Evolutionary conservation across 83 land plant genomes (phyloP), one percentile per base, ranked within the genome.

Genomic region (Picea engelmannii): DNA sequence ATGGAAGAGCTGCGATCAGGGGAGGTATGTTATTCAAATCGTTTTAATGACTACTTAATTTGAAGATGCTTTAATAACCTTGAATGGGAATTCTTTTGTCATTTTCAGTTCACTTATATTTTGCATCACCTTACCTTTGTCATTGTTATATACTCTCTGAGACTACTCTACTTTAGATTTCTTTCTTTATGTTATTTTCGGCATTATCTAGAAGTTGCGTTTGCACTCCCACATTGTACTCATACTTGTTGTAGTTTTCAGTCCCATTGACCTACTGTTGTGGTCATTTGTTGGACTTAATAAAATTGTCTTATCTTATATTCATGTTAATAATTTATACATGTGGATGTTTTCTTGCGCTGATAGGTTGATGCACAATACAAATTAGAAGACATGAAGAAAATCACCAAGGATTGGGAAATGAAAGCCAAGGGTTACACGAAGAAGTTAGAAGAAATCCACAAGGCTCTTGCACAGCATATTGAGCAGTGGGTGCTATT

Each of bases 311-410:
- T 31, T 31, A 31, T 31, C 31, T 31, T 31, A 69, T 38, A 20
- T 31, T 31, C 24, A 12, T 18, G 40, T 38, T 18, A 71, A 71
- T 42, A 10, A 24, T 73, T 44, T 47, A n/a, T 21, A 10, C 23
- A 21, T 44, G 5, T 16, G 23, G n/a, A 71, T 42, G 13, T 42
- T 42, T 17, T 71, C 12, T 42, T 71, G 20, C 15, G 10, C 44
- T 73, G 23, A 73, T 86, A 97, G 99, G 95, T 97, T 76, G 99
- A 97, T 85, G 92, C 88, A 38, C 95, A 95, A 35, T 92, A 82
- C 82, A 93, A 92, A 84, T 68, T 97, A 69, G 89, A 92, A 79
- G 99, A 97, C 75, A 69, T 80, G 78, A 97, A 92, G 87, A 94
- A 91, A 78, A 40, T 79, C 23, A 79, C 76, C 38, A 92, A 88